Evolutionary conservation across 2,329 filamentous ascomycete genomes (phyloP), one percentile per base, ranked within the genome.

Genomic region (Colletotrichum sp.): DNA sequence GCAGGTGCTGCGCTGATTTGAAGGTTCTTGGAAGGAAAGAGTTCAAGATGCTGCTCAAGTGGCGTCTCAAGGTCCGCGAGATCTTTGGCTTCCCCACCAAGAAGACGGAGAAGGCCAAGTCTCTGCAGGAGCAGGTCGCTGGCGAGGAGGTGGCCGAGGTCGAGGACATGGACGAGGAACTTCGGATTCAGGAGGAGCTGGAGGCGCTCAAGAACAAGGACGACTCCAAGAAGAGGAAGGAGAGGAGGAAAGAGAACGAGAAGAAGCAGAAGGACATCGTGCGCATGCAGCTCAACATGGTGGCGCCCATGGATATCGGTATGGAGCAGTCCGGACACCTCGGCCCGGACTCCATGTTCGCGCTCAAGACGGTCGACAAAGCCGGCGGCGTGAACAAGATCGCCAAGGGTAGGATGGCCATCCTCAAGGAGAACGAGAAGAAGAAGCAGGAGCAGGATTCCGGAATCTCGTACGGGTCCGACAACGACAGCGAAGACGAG

Each of bases 201-300:
- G 93, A 98, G 80, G 90, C 90, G 5, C 88, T 98, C 81, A 94
- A 94, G 79, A 96, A 98, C 30, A 94, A 93, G 80, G 94, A 97
- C 78, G 91, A 86, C 59, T 84, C 93, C 27, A 93, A 93, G 80
- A 96, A 93, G 85, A 98, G 96, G 86, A 94, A 95, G 80, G 94
- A 98, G 81, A 92, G 94, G 79, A 91, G 96, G 78, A 94, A 91
- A 80, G 96, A 98, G 76, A 99, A 99, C 79, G 97, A 99, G 84
- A 93, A 93, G 84, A 98, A 98, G 85, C 95, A 97, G 80, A 97
- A 95, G 80, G 97, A 98, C 78, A 95, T 98, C 76, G 90, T 98
- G n/a, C 93, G 97, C 39, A 94, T 99, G 94, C 97, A 99, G 85
- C 92, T 99, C 88, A 94, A 98, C 86, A 99, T 99, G 97, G 94